These are phyloP conservation scores for Aspergillus viridinutans DNA, from an alignment of 2,329 filamentous ascomycete species.

Conservation along the genomic window DNA sequence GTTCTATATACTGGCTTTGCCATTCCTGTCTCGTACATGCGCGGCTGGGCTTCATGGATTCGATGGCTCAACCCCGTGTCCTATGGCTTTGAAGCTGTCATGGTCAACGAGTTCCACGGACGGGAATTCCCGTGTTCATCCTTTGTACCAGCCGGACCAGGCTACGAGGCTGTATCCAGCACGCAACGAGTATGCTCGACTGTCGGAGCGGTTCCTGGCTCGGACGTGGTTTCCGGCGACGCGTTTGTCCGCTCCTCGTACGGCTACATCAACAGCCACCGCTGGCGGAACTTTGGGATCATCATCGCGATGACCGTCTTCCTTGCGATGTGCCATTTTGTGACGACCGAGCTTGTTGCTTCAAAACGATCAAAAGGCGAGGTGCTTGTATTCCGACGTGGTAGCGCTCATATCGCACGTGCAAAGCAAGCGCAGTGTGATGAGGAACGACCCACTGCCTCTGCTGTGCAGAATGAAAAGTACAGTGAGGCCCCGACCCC, in stretches of 20 bases:
- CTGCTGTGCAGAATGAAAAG: background rate
- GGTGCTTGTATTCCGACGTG: constrained; percentile 66
- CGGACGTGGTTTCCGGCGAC: constrained; percentile 54
- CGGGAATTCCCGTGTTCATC: constrained; percentile 52
- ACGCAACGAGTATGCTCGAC: constrained; percentile 51
- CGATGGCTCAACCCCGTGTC: constrained; percentile 72
- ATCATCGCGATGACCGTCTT: constrained; percentile 59
- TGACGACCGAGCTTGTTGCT: constrained; percentile 36
- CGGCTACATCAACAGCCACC: constrained; percentile 53
- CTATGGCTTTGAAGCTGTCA: constrained; percentile 73
- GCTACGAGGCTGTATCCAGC: constrained; percentile 32
- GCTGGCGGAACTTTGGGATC: constrained; percentile 67
- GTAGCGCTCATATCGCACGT: constrained; percentile 24
- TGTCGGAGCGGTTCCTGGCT: constrained; percentile 54
- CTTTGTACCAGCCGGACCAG: constrained; percentile 39
- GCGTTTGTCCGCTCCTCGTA: constrained; percentile 52
- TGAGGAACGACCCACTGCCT: background rate
- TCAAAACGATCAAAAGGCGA: constrained; percentile 71
- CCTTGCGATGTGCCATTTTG: constrained; percentile 57
- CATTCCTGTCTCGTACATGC: constrained; percentile 55
- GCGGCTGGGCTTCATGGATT: constrained; percentile 74
- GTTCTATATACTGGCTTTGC: constrained; percentile 45
- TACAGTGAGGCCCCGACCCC: background rate
- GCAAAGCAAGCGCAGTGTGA: background rate
- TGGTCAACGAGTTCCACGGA: constrained; percentile 73